Base-by-base conservation (phyloP, 345 rosid species). In the Gossypium sturtianum region DNA sequence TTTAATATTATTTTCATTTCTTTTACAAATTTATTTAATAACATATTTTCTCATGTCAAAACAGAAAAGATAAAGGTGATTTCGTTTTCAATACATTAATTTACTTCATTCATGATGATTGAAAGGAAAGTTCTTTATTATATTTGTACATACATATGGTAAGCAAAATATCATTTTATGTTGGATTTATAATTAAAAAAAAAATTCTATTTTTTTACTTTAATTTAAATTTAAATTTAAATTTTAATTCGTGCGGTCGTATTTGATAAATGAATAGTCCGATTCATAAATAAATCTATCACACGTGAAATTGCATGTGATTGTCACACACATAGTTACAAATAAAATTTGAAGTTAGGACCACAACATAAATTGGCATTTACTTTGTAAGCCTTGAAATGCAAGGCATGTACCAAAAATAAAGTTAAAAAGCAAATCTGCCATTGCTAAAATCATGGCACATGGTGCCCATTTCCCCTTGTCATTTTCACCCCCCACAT, bases 381-480 rank as follows among this genome's bases (percentile, higher is more conserved):
- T 51, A 27, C 60, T 69, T 52, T 69, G 13, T 58, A 69, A 69
- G 62, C 16, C 72, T 69, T 69, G 45, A 59, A 69, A 29, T 29
- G 16, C 9, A 68, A 51, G 73, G 47, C 47, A 69, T 4, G 41
- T 34, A 69, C 19, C 22, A 69, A 5, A 34, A 9, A 56, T 20
- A 16, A 69, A 16, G 22, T 25, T 48, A 68, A 68, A 34, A 69
- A 10, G 44, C 41, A 69, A 27, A 68, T 49, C 22, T 52, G 5
- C 54, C 43, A 25, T 25, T 25, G 58, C 13, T 23, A 56, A 48
- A 25, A 68, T 49, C 59, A 49, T 68, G 58, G 58, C 44, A 68
- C 72, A 25, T 68, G 72, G 43, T 48, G 41, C 25, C 72, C 23
- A 15, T 68, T 16, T 68, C 72, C 57, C 1, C 43, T 10, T 8